Base-by-base conservation (phyloP, 2,329 filamentous ascomycete species). In the Teratosphaeriaceae sp. region DNA sequence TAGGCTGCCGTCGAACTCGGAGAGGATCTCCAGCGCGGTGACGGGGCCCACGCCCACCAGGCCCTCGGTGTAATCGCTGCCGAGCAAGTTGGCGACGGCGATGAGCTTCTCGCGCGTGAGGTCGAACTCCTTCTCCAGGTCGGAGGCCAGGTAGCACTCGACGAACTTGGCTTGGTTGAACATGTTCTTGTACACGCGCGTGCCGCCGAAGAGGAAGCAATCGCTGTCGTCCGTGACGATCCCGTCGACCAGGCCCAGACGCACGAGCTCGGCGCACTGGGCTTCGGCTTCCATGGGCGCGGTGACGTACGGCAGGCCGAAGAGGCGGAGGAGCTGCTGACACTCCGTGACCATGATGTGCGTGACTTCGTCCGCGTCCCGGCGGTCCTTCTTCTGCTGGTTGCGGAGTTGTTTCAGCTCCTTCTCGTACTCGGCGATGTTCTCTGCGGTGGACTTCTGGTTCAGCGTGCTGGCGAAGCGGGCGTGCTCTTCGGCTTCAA, bases 211-310 rank as follows among this genome's bases (percentile, higher is more conserved):
- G 1, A 98, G 76, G 59, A 98, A 98, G 1, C 84, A 94, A 70
- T 98, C 92, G 2, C 85, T 94, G 62, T 98, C 92, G 58, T 98
- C 92, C 0, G 94, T 98, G 22, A 98, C 89, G 48, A 98, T 95
- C 11, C 94, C 92, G 61, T 98, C 94, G 7, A 98, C 94, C 0
- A 97, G 78, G 0, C 88, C 87, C 0, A 97, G 72, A 0, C 69
- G 70, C 1, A 98, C 89, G 3, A 98, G 78, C 65, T 95, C 86
- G 0, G 92, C 92, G 59, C 92, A 98, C 63, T 98, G 92, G 0
- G 92, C 92, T 72, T 98, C 92, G 0, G 92, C 92, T 74, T 98
- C 92, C 92, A 97, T 97, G 0, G 94, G 94, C 0, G 92, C 92
- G 0, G 90, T 98, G 54, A 98, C 84, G 60, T 98, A 98, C 0